Conservation (phyloP, 2,329 filamentous ascomycete species). For the Scortechinia acanthostroma region DNA sequence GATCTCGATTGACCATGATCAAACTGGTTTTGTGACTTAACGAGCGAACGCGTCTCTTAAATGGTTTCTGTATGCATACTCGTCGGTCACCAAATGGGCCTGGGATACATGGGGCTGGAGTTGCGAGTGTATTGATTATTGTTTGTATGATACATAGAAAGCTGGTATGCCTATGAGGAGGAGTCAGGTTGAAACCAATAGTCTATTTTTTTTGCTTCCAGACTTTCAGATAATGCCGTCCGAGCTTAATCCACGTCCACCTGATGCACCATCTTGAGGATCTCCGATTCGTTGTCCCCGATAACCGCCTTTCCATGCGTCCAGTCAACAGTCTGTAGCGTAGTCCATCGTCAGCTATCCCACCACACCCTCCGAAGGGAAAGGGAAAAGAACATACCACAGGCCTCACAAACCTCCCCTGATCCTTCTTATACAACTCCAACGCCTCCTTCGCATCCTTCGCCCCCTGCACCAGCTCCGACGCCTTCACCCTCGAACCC, state of each 20-base stretch:
- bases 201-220: too few species aligned
- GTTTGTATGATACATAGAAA: slow-evolving; percentile 3
- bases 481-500: too few species aligned
- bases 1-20: slow-evolving; percentile 1
- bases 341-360: slow-evolving; percentile 13
- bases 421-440: slow-evolving; percentile 67
- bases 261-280: slow-evolving; percentile 63
- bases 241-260: not conserved
- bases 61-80: too few species aligned
- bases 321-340: slow-evolving; percentile 85
- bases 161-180: too few species aligned
- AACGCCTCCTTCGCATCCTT: slow-evolving; percentile 70
- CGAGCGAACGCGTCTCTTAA: too few species aligned
- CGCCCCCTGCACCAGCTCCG: slow-evolving; percentile 67
- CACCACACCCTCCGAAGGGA: slow-evolving; percentile 4
- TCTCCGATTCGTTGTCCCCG: slow-evolving; percentile 80
- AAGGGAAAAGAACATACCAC: slow-evolving; percentile 48
- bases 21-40: too few species aligned
- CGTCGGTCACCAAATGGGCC: too few species aligned
- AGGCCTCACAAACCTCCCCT: slow-evolving; percentile 65
- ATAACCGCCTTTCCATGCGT: slow-evolving; percentile 76
- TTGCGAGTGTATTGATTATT: slow-evolving; percentile 1
- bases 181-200: too few species aligned
- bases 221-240: too few species aligned
- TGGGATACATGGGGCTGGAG: too few species aligned